Conservation (phyloP, 2,329 filamentous ascomycete species). For the Aspergillus intermedius region DNA sequence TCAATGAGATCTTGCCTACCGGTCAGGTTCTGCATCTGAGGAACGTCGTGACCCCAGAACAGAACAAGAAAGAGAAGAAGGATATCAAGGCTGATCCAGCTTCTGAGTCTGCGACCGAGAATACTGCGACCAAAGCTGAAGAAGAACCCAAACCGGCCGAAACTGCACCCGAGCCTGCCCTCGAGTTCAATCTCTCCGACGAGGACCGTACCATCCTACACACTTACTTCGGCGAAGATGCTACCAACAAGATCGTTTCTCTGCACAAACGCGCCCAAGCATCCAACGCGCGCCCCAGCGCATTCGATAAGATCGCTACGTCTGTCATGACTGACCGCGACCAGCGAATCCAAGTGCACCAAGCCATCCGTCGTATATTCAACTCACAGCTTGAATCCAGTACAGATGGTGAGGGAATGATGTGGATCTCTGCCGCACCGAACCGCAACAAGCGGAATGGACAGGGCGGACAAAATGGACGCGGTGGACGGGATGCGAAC, state of each 20-base stretch:
- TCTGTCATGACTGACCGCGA: constrained; percentile 55
- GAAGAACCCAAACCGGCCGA: constrained; percentile 5
- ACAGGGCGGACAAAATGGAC: constrained; percentile 25
- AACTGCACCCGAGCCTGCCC: constrained; percentile 4
- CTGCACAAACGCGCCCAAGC: constrained; percentile 51
- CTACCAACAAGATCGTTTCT: constrained; percentile 45
- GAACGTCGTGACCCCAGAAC: constrained; percentile 34
- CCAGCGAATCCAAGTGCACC: constrained; percentile 57
- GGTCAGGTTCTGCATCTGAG: constrained; percentile 69
- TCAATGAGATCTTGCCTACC: constrained; percentile 76
- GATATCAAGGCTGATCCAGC: constrained; percentile 8
- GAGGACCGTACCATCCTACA: constrained; percentile 42
- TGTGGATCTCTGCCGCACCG: constrained; percentile 49
- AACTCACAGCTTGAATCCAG: constrained; percentile 68
- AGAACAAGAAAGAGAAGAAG: constrained; percentile 7
- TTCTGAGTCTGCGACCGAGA: constrained; percentile 8
- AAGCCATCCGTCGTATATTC: constrained; percentile 70
- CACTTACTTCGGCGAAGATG: constrained; percentile 47
- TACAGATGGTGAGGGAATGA: constrained; percentile 64
- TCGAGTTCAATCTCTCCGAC: constrained; percentile 31
- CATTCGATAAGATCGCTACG: constrained; percentile 50
- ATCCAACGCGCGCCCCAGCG: constrained; percentile 48
- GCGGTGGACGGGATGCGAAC: constrained; percentile 25
- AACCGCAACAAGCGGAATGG: constrained; percentile 28
- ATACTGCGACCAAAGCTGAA: constrained; percentile 7